phyloP scores from a whole-genome alignment of 2,329 filamentous ascomycete species.

The Sphaceloma murrayae region DNA sequence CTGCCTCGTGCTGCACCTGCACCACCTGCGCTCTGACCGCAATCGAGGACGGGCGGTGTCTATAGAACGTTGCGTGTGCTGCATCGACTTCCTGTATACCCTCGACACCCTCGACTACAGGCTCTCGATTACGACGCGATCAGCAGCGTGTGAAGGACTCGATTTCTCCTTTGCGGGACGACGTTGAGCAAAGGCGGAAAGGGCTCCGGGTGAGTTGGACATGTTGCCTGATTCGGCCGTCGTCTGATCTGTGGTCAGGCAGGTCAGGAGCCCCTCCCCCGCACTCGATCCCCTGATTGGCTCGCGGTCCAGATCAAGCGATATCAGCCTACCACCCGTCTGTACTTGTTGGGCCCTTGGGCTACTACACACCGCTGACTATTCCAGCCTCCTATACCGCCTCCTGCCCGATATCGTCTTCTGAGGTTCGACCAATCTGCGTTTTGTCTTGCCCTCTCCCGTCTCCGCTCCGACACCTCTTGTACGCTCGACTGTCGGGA shows the following conservation, averaged over 20 bases:
- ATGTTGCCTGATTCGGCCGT: neutral
- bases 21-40: conserved; percentile 12
- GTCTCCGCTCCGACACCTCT: neutral
- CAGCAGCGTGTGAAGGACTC: neutral
- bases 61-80: neutral
- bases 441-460: neutral
- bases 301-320: conserved; percentile 1
- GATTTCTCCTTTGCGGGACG: conserved; percentile 1
- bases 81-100: too few relatives aligned
- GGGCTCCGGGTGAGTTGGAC: neutral
- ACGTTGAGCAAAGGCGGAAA: conserved; percentile 4
- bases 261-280: conserved; percentile 5
- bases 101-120: too few relatives aligned
- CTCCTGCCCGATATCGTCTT: conserved; percentile 3
- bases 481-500: too few relatives aligned
- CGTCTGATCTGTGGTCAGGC: conserved; percentile 6
- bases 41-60: conserved; percentile 2
- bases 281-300: conserved; percentile 4
- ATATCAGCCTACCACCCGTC: too few relatives aligned
- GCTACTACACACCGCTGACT: conserved; percentile 15
- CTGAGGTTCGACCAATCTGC: neutral
- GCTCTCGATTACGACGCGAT: too few relatives aligned
- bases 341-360: neutral
- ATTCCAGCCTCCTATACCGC: conserved; percentile 13
- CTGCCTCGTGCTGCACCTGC: conserved; percentile 13